Evolutionary conservation across 345 rosid species (phyloP), one percentile per base, ranked within the genome.

Genomic region (Erucastrum elatum): DNA sequence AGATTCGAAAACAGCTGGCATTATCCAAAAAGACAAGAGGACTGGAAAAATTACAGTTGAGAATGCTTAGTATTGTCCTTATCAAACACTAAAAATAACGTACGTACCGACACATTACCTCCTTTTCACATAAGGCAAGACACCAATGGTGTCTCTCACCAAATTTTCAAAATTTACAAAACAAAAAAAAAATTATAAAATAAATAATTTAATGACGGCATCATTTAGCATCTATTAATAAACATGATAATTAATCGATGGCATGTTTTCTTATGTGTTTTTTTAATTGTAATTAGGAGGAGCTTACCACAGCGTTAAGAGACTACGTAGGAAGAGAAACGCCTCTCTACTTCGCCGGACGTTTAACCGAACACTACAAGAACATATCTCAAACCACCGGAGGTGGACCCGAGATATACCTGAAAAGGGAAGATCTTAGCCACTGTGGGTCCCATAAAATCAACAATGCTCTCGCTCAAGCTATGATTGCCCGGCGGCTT

Each of bases 281-380:
- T 31, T 30, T 11, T 58, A 25, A 59, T 15, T 60, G 5, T 61
- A 12, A 34, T 4, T 11, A 93, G 97, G 91, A 81, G 69, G 96
- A 94, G 80, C 88, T 94, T 2, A 68, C 78, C 3, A 83, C 67
- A 6, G 85, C 89, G 6, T 71, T 92, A 64, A 88, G 86, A 78
- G 98, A 92, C 80, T 94, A 90, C 30, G 93, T 87, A 0, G 97
- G 98, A 53, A 78, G 98, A 62, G 96, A 88, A 74, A 94, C 91
- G 5, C 96, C 97, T 41, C 81, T 94, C 13, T 94, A 92, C 81
- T 89, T 84, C 41, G 97, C 94, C 15, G 60, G 76, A 76, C 79
- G 91, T 74, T 85, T 94, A 44, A 88, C 97, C 12, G 46, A 89
- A 69, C 80, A 89, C 68, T 94, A 92, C 87, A 86, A 77, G 83